Evolutionary conservation across 495 filamentous ascomycete species (phyloP), one percentile per base, ranked within the genome.

Genomic region (Barbatosphaeria neglecta): DNA sequence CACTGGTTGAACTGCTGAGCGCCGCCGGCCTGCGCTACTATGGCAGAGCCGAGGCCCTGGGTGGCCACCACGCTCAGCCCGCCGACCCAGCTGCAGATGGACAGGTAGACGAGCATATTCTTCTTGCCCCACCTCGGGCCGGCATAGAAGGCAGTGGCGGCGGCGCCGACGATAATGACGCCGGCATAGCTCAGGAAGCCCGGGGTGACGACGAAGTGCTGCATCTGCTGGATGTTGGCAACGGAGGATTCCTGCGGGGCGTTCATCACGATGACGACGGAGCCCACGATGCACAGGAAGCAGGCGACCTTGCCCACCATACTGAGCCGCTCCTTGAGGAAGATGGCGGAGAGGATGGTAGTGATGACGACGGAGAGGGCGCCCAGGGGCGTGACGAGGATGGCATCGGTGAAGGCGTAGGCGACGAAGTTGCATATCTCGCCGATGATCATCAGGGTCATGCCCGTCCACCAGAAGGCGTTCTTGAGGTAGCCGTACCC

Each of bases 401-500:
- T 95, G 41, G 92, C 92, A 63, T 98, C 92, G 54, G 92, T 90
- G 59, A 98, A 97, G 39, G 87, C 86, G 60, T 98, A 98, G 19
- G 92, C 93, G 46, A 86, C 88, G 57, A 98, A 96, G 65, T 98
- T 98, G 78, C 90, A 95, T 27, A 92, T 80, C 66, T 98, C 92
- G 42, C 92, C 92, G 37, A 97, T 57, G 52, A 97, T 93, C 92
- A 98, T 98, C 58, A 98, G 70, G 17, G 77, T 88, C 93, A 98
- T 98, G 51, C 92, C 92, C 19, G 67, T 62, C 92, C 92, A 98
- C 92, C 92, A 98, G 69, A 75, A 96, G 17, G 73, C 67, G 60
- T 98, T 98, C 74, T 93, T 95, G 55, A 98, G 77, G 62, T 98
- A 98, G 49, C 92, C 93, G 61, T 98, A 98, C 25, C 92, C 92